Conservation (phyloP, 2,329 filamentous ascomycete genomes). For the Coleophoma eucalyptorum region DNA sequence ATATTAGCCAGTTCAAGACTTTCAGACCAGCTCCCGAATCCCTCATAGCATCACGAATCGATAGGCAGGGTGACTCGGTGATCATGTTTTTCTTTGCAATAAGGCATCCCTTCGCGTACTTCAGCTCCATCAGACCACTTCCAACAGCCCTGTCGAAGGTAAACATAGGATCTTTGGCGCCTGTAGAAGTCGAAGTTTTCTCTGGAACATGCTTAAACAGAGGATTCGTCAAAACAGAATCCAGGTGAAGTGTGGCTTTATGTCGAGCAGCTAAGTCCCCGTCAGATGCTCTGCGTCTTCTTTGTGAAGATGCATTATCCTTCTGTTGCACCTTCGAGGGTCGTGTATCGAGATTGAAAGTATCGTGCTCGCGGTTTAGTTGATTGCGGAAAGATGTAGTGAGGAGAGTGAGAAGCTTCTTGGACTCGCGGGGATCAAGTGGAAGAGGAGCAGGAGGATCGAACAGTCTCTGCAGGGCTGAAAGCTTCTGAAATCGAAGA, state of each 20-base stretch:
- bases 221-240: constrained; percentile 46
- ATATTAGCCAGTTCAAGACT: constrained; percentile 25
- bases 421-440: constrained; percentile 51
- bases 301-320: constrained; percentile 3
- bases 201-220: constrained; percentile 29
- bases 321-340: constrained; percentile 13
- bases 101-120: constrained; percentile 20
- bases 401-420: constrained; percentile 55
- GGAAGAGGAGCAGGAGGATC: constrained; percentile 47
- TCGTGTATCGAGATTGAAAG: background rate
- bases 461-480: constrained; percentile 35
- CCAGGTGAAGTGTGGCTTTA: constrained; percentile 39
- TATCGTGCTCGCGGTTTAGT: constrained; percentile 51
- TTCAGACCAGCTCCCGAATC: constrained; percentile 24
- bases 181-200: background rate
- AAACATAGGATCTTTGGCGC: constrained; percentile 20
- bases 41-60: constrained; percentile 18
- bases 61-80: constrained; percentile 9
- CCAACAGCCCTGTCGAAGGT: constrained; percentile 25
- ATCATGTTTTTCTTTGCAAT: constrained; percentile 15
- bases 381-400: constrained; percentile 61
- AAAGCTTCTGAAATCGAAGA: constrained; percentile 42
- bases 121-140: constrained; percentile 23
- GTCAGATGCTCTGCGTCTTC: constrained; percentile 12
- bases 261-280: constrained; percentile 6